phyloP scores from a whole-genome alignment of 495 filamentous ascomycete species.

The Daldinia loculata region DNA sequence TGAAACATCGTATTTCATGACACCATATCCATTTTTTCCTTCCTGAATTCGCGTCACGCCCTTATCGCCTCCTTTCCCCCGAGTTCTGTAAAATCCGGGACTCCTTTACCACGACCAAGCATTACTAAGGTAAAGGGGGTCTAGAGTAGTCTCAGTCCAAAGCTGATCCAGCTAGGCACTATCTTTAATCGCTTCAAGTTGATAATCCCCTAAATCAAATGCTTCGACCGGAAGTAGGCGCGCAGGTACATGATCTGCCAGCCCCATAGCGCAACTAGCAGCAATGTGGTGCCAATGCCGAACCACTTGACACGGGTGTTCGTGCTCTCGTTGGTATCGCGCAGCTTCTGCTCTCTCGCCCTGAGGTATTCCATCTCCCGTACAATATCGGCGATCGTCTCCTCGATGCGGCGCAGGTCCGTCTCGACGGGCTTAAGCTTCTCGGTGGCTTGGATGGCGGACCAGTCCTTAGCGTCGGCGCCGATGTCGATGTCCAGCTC shows the following conservation, averaged over 20 bases:
- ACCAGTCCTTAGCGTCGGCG: constrained; percentile 98
- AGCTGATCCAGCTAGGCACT: neutral
- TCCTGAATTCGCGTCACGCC: constrained; percentile 29
- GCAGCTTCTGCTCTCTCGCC: constrained; percentile 87
- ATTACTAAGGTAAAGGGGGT: constrained; percentile 5
- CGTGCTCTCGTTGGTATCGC: constrained; percentile 99
- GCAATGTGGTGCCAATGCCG: constrained; percentile 91
- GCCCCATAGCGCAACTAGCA: constrained; percentile 86
- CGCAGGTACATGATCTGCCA: constrained; percentile 98
- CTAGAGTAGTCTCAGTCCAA: constrained; percentile 2
- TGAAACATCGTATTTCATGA: constrained; percentile 39
- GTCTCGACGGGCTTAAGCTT: constrained; percentile 98
- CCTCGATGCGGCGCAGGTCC: constrained; percentile 91
- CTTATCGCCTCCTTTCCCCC: constrained; percentile 9
- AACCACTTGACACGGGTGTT: constrained; percentile 99
- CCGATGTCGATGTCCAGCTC: constrained; percentile 99
- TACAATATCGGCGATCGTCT: constrained; percentile 83
- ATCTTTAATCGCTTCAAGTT: neutral
- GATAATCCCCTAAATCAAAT: constrained; percentile 73
- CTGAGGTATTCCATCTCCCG: constrained; percentile 93
- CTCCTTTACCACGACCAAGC: constrained; percentile 19
- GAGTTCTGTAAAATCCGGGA: constrained; percentile 17
- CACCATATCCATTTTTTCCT: constrained; percentile 33
- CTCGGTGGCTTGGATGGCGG: constrained; percentile 92
- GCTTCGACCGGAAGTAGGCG: constrained; percentile 97